A percentile compares a stretch with the other conserved stretches of the same genome.
Evolutionary conservation across 768 basidiomycete genomes (phyloP).

Genomic region (Kwoniella mangroviensis): DNA sequence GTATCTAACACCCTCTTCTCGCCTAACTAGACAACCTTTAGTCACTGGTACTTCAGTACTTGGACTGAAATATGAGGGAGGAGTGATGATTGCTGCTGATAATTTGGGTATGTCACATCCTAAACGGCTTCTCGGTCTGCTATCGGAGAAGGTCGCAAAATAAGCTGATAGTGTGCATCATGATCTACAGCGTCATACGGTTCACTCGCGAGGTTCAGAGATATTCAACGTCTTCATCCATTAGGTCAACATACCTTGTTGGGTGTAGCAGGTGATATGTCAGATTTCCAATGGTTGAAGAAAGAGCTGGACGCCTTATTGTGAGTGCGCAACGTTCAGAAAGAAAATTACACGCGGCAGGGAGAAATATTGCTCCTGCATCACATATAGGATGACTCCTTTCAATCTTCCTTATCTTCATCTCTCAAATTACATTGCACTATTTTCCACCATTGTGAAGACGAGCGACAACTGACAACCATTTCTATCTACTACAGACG

Average conservation of each 20-base stretch:
- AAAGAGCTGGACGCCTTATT: constrained; percentile 75
- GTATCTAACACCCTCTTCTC: too few relatives aligned
- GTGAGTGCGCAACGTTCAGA: constrained; percentile 40
- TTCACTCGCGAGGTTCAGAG: constrained; percentile 94
- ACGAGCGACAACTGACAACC: not conserved
- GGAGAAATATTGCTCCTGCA: too few relatives aligned
- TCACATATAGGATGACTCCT: not conserved
- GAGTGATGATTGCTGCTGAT: constrained; percentile 98
- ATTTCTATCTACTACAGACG: constrained; percentile 40
- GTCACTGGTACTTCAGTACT: constrained; percentile 97
- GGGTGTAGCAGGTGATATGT: constrained; percentile 95
- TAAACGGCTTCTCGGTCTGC: constrained; percentile 11
- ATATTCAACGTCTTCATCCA: constrained; percentile 82
- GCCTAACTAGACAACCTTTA: constrained; percentile 73
- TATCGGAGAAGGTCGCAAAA: not conserved
- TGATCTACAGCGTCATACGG: constrained; percentile 80
- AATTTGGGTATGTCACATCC: constrained; percentile 72
- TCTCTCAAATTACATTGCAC: not conserved
- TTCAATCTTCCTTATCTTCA: not conserved
- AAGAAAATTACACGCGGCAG: too few relatives aligned
- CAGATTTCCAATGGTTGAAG: constrained; percentile 94
- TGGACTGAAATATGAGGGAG: constrained; percentile 91
- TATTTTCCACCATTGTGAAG: not conserved
- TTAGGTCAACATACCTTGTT: constrained; percentile 84
- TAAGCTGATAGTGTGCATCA: constrained; percentile 10